Evolutionary conservation across 805 yeast species (phyloP), one percentile per base, ranked within the genome.

Genomic region (Vanderwaltozyma yarrowii): DNA sequence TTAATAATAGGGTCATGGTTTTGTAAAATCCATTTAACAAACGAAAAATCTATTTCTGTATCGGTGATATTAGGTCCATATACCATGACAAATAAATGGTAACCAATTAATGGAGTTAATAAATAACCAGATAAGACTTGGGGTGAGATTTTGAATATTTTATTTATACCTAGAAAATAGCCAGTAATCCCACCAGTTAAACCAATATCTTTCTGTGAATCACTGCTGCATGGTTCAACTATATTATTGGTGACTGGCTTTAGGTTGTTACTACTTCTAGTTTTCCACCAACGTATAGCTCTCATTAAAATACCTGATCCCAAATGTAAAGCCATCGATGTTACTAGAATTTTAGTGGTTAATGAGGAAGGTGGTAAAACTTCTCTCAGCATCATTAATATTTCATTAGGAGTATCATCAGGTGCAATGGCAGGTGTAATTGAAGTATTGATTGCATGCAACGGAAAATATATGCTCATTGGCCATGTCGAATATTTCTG

Each of bases 401-500:
- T 46, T n/a, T 52, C 56, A 36, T 52, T 45, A 3, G 55, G 54
- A 15, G 49, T 47, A 5, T 45, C 38, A 6, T 30, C 42, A 16
- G 54, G 47, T 1, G 48, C 41, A 15, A 51, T 30, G 1, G 47
- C 40, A 5, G 56, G 56, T 4, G 42, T 38, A 11, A 51, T 18
- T 10, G 51, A 39, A 12, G 54, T 47, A 30, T 53, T 51, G 14
- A 47, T 39, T 7, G 51, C 54, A 38, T 53, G 58, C 6, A 53
- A 27, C 4, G 56, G 54, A 35, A 51, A 47, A 38, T 47, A 53
- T 2, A 42, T 26, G 6, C 39, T 42, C 39, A 51, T 38, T 19
- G 58, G 58, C 19, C 49, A 36, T 5, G 46, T 37, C 4, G 58
- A 51, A 38, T 41, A 42, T 38, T 47, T 50, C 29, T 53, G 58